Conservation (phyloP, 1,139 yeast species). For the Saccharomyces hybrid region DNA sequence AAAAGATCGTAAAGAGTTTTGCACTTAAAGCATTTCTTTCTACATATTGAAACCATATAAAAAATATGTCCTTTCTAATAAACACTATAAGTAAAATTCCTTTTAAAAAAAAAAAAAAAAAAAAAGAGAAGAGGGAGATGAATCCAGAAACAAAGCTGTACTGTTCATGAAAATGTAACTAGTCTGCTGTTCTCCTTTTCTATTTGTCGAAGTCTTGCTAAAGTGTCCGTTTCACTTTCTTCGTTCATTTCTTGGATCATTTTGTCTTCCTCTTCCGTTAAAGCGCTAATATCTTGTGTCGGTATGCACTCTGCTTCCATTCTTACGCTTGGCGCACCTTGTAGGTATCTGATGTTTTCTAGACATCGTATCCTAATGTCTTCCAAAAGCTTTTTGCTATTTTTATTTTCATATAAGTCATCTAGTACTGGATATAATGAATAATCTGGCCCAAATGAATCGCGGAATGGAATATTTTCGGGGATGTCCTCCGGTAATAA, state of each 20-base stretch:
- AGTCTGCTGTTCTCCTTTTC: constrained; percentile 37
- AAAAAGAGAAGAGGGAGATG: no score
- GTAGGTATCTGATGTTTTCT: constrained; percentile 74
- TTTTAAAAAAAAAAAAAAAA: no score
- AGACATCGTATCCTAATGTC: constrained; percentile 66
- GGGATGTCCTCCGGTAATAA: constrained; percentile 73
- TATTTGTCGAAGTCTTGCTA: constrained; percentile 33
- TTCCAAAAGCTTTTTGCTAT: constrained; percentile 76
- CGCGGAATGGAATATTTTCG: constrained; percentile 67
- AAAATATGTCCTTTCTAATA: no score
- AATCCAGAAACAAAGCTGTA: no score
- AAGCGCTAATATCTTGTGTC: constrained; percentile 58
- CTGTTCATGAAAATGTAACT: constrained; percentile 3
- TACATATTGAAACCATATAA: no score
- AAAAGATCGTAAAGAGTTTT: no score
- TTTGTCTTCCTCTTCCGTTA: constrained; percentile 40
- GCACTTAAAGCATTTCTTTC: no score
- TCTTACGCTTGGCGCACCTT: constrained; percentile 91
- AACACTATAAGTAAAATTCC: no score
- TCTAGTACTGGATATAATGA: constrained; percentile 84
- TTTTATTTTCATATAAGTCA: constrained; percentile 83
- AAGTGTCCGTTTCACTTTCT: constrained; percentile 28
- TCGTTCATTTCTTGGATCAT: constrained; percentile 46
- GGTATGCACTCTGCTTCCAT: constrained; percentile 83
- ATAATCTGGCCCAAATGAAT: constrained; percentile 89